Conservation (phyloP, 106 monocot species). For the Allium sativum region DNA sequence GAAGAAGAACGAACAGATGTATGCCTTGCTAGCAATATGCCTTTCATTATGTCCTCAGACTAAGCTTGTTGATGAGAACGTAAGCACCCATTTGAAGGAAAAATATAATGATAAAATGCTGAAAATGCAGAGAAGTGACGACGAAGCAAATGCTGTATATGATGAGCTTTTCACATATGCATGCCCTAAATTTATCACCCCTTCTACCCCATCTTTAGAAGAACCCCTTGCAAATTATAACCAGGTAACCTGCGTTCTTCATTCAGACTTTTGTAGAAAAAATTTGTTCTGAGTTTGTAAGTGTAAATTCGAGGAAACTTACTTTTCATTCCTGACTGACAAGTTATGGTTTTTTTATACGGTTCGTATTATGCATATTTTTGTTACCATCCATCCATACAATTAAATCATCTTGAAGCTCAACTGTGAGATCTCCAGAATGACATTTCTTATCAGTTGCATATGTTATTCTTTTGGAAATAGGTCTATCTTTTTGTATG, state of each 20-base stretch:
- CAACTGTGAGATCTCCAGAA: too few relatives aligned
- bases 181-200: conserved; percentile 94
- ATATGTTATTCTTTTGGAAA: not conserved
- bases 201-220: conserved; percentile 61
- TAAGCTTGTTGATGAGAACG: conserved; percentile 86
- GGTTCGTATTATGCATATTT: too few relatives aligned
- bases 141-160: conserved; percentile 77
- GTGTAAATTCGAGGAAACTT: too few relatives aligned
- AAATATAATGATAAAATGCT: conserved; percentile 94
- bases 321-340: too few relatives aligned
- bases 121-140: conserved; percentile 92
- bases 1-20: conserved; percentile 99
- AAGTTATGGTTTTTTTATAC: too few relatives aligned
- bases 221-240: conserved; percentile 89
- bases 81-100: conserved; percentile 70
- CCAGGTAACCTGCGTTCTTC: conserved; percentile 40
- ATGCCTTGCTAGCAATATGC: conserved; percentile 80
- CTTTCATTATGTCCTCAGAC: conserved; percentile 82
- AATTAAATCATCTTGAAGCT: too few relatives aligned
- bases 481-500: not conserved
- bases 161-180: conserved; percentile 97
- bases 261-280: too few relatives aligned
- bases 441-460: too few relatives aligned
- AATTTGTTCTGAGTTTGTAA: too few relatives aligned
- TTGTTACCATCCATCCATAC: too few relatives aligned